Conservation (phyloP, 306 rosid species). For the Trichosanthes truncata region DNA sequence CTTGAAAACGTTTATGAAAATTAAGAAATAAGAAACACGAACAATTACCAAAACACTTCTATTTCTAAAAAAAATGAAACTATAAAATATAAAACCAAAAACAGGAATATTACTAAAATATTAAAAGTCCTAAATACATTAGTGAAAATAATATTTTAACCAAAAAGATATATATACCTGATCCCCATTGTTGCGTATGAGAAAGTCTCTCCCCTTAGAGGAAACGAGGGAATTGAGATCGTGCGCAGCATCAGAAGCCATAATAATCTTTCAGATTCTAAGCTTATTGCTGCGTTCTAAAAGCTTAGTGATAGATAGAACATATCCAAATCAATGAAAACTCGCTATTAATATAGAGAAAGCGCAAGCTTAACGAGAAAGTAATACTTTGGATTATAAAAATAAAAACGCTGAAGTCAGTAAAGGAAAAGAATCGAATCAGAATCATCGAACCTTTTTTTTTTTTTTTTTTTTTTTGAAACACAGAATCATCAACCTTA, state of each 20-base stretch:
- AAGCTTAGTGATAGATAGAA: background rate
- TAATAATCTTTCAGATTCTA: background rate
- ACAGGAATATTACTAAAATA: too few species aligned
- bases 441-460: background rate
- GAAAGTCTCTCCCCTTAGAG: background rate
- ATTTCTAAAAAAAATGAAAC: too few species aligned
- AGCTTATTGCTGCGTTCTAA: background rate
- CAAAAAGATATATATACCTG: background rate
- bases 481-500: too few species aligned
- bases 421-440: background rate
- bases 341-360: background rate
- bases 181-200: background rate
- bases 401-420: background rate
- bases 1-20: too few species aligned
- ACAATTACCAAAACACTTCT: too few species aligned
- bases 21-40: too few species aligned
- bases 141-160: slow-evolving; percentile 1
- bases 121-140: too few species aligned
- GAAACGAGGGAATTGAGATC: background rate
- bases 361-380: background rate
- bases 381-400: background rate
- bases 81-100: too few species aligned
- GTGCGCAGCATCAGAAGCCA: background rate
- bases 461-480: too few species aligned
- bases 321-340: background rate